Conservation (phyloP, 176 grass and related monocot genomes). For the Phragmites australis region DNA sequence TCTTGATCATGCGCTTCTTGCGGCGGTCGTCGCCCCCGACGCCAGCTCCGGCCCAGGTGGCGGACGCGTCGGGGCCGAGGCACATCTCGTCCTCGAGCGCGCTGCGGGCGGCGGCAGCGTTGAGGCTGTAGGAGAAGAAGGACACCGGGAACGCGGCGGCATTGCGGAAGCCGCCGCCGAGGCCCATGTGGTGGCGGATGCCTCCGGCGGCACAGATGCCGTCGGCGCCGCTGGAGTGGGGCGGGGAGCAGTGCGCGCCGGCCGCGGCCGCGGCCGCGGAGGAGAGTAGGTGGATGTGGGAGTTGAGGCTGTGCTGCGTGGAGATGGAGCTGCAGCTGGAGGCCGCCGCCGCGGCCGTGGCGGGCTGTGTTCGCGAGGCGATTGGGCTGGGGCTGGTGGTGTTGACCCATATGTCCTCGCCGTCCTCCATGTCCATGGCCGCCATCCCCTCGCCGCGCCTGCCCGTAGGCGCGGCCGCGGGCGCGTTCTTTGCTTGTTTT, state of each 20-base stretch:
- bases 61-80: not conserved
- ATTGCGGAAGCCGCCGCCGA: constrained; percentile 34
- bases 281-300: constrained; percentile 33
- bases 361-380: too few relatives aligned
- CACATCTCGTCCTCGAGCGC: constrained; percentile 34
- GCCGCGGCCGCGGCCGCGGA: not conserved
- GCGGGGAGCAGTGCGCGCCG: not conserved
- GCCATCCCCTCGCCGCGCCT: not conserved
- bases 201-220: not conserved
- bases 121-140: constrained; percentile 9
- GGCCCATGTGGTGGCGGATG: not conserved
- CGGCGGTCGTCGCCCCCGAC: constrained; percentile 32
- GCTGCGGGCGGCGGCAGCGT: not conserved
- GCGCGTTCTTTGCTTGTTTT: constrained; percentile 29
- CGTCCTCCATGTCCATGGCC: constrained; percentile 46
- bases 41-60: not conserved
- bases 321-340: constrained; percentile 18
- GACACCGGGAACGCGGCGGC: constrained; percentile 26
- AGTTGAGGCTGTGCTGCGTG: constrained; percentile 58
- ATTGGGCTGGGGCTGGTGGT: constrained; percentile 38
- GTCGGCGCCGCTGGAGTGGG: not conserved
- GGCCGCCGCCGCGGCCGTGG: not conserved
- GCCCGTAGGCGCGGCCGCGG: too few relatives aligned
- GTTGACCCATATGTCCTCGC: constrained; percentile 47
- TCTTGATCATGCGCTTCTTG: constrained; percentile 78